Percentiles rank a stretch among this genome's conserved stretches.
Evolutionary conservation across 78 protist species (phyloP).

Genomic region (Mantamonas sphyraenae): DNA sequence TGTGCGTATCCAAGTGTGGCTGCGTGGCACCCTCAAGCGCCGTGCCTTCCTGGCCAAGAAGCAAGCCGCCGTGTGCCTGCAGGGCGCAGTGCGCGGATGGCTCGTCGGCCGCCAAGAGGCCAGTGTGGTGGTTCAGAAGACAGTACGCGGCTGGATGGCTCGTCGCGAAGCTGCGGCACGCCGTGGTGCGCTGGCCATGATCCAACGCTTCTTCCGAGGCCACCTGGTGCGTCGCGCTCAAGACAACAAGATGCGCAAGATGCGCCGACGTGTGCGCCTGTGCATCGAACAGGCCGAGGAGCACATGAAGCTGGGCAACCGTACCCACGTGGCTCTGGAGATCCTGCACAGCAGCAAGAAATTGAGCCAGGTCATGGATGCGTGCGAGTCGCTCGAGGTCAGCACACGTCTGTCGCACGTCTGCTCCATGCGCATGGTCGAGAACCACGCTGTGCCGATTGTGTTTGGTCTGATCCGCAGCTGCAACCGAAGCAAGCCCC

Average conservation of each 20-base stretch:
- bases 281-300: background rate
- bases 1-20: background rate
- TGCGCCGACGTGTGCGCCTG: background rate
- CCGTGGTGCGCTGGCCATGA: background rate
- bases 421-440: background rate
- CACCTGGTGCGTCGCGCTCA: background rate
- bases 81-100: background rate
- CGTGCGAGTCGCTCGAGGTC: background rate
- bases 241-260: background rate
- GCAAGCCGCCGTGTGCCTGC: background rate
- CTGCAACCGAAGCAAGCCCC: background rate
- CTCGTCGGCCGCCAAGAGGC: background rate
- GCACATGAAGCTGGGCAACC: background rate
- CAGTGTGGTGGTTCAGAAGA: background rate
- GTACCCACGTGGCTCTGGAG: background rate
- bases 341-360: background rate
- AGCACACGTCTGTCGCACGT: background rate
- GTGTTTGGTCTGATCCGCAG: background rate
- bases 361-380: background rate
- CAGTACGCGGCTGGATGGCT: background rate
- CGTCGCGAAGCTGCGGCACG: background rate
- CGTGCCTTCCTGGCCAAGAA: background rate
- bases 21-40: background rate
- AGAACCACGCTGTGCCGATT: background rate
- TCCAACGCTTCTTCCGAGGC: background rate